These are phyloP conservation scores for Lactarius quietus DNA, from an alignment of 768 basidiomycete species.

Conservation along the genomic window DNA sequence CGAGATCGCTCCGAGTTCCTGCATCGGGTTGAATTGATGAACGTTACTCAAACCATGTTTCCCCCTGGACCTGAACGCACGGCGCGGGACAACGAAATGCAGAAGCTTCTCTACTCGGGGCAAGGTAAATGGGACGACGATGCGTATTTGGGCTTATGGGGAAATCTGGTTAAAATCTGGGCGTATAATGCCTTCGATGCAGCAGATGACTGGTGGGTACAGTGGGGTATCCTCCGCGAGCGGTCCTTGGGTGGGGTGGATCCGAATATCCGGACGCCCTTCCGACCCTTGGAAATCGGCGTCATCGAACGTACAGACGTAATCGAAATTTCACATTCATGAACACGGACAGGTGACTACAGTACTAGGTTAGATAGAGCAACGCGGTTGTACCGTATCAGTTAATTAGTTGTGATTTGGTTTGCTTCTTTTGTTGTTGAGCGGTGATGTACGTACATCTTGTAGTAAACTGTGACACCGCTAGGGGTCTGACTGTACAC, in stretches of 20 bases:
- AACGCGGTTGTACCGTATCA: neutral
- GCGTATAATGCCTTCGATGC: conserved; percentile 25
- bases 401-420: neutral
- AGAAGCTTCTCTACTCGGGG: neutral
- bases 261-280: neutral
- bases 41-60: conserved; percentile 12
- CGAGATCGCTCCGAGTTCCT: conserved; percentile 19
- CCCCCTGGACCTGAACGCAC: conserved; percentile 21
- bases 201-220: conserved; percentile 27
- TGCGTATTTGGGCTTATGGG: conserved; percentile 21
- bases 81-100: conserved; percentile 15
- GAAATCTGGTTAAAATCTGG: conserved; percentile 21
- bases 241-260: conserved; percentile 6
- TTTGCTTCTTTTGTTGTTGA: no score
- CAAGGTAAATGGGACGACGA: conserved; percentile 18
- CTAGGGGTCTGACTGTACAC: neutral
- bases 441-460: no score
- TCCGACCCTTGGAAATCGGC: conserved; percentile 8
- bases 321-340: neutral
- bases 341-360: neutral
- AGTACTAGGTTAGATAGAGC: neutral
- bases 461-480: neutral
- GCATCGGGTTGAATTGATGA: conserved; percentile 3
- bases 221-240: conserved; percentile 27
- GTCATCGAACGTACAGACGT: neutral